Evolutionary conservation across 2,329 filamentous ascomycete genomes (phyloP), one percentile per base, ranked within the genome.

Genomic region (Pseudocercospora eumusae): DNA sequence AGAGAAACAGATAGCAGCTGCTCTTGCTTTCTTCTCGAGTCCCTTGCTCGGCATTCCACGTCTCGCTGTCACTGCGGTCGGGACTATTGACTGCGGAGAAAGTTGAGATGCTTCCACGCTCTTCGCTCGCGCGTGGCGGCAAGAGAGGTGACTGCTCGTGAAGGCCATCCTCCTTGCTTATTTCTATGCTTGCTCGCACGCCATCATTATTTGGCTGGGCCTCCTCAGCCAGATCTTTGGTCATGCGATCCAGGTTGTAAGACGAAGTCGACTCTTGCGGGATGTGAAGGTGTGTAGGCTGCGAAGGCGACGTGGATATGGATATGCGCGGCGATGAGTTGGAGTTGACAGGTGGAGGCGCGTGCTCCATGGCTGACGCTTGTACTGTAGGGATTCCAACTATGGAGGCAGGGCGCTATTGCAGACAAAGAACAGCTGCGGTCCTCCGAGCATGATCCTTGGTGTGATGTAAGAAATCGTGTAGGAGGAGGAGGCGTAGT

Each of bases 1-100:
- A 80, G 65, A 96, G 80, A 68, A 96, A 85, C 70, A 98, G 81
- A 76, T 96, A 96, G 87, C 88, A 92, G 50, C 88, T 80, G 75
- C 90, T 93, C 82, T 93, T 96, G 56, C 23, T 89, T 27, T 64
- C 60, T n/a, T 70, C 62, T n/a, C 61, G 59, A 31, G 56, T 56
- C 52, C 56, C 55, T 88, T 63, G 84, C 82, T 69, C 64, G 7
- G 52, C 59, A 59, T 63, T 52, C 68, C 68, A 70, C n/a, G 92
- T 80, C 15, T 83, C 79, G 23, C 40, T 54, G 5, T 79, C 74
- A 20, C 76, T 75, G 50, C 79, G 75, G 45, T 75, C 71, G 2
- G 66, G 65, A 59, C 66, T 68, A 27, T 63, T 56, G 50, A 67
- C 57, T 27, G 49, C 59, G 1, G 56, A 44, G 20, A 67, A 42